phyloP scores from a whole-genome alignment of 345 rosid genomes.

The Excoecaria cochinchinensis region DNA sequence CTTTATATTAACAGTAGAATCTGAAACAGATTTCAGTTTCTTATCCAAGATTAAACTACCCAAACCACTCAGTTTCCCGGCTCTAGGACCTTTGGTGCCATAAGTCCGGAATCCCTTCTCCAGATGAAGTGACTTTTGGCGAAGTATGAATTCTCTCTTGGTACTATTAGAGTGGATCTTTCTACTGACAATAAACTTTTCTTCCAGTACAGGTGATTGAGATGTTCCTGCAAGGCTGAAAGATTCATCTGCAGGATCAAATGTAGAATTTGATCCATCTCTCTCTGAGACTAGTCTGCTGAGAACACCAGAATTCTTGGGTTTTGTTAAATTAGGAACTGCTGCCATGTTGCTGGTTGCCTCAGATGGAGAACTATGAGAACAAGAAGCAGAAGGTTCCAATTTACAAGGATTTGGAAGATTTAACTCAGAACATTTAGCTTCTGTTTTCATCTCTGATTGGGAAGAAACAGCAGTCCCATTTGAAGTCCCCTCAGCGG shows the following conservation, averaged over 20 bases:
- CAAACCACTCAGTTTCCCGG: slow-evolving; percentile 51
- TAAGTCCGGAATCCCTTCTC: slow-evolving; percentile 57
- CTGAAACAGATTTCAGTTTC: slow-evolving; percentile 55
- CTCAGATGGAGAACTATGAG: slow-evolving; percentile 44
- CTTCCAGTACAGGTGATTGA: slow-evolving; percentile 54
- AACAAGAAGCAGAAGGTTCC: slow-evolving; percentile 42
- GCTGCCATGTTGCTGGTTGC: slow-evolving; percentile 35
- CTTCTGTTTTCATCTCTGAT: slow-evolving; percentile 39
- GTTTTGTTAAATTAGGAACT: slow-evolving; percentile 35
- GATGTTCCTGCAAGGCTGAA: slow-evolving; percentile 44
- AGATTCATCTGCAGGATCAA: slow-evolving; percentile 49
- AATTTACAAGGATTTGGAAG: slow-evolving; percentile 46
- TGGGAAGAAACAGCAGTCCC: slow-evolving; percentile 31
- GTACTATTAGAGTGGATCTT: slow-evolving; percentile 52
- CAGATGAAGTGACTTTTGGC: slow-evolving; percentile 71
- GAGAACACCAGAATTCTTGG: slow-evolving; percentile 41
- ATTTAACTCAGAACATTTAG: slow-evolving; percentile 44
- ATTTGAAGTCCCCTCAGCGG: slow-evolving; percentile 37
- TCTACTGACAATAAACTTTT: slow-evolving; percentile 56
- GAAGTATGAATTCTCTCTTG: slow-evolving; percentile 66
- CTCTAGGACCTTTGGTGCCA: slow-evolving; percentile 62
- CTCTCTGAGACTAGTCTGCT: slow-evolving; percentile 45
- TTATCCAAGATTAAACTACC: slow-evolving; percentile 56
- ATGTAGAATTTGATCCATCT: slow-evolving; percentile 41
- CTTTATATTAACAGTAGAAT: slow-evolving; percentile 46